A percentile compares a stretch with the other conserved stretches of the same genome.
phyloP scores from a whole-genome alignment of 768 basidiomycete genomes.

The Mycena belliarum region DNA sequence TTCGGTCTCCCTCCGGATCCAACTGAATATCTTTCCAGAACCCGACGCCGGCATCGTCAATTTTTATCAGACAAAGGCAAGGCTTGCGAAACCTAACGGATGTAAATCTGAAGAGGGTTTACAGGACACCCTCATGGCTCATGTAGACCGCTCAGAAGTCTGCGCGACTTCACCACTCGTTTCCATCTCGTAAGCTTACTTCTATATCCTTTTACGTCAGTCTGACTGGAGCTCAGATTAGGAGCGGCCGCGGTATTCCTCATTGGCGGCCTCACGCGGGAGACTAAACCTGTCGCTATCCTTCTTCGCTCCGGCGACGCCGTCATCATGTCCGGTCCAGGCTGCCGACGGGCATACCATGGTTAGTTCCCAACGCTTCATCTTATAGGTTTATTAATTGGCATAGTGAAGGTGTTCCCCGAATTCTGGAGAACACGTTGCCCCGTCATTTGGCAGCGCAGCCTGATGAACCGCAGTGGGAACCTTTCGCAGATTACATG shows the following conservation, averaged over 20 bases:
- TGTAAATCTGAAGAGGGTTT: background rate
- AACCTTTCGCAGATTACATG: constrained; percentile 64
- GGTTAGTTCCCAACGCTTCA: constrained; percentile 48
- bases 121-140: constrained; percentile 93
- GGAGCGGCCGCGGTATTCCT: constrained; percentile 91
- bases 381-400: background rate
- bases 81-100: background rate
- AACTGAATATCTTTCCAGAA: constrained; percentile 46
- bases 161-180: constrained; percentile 91
- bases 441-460: constrained; percentile 56
- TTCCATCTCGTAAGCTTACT: constrained; percentile 77
- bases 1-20: background rate
- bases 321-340: constrained; percentile 89
- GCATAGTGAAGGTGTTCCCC: constrained; percentile 72
- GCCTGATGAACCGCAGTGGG: constrained; percentile 52
- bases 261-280: constrained; percentile 81
- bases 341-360: constrained; percentile 87
- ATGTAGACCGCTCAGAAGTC: constrained; percentile 96
- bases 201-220: background rate
- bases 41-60: constrained; percentile 98
- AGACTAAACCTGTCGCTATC: constrained; percentile 75
- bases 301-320: constrained; percentile 90
- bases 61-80: constrained; percentile 81
- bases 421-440: constrained; percentile 80
- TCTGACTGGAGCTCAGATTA: constrained; percentile 49